These are phyloP conservation scores for Globisporangium viniferum DNA, from an alignment of 352 stramenopile genomes.

Conservation along the genomic window DNA sequence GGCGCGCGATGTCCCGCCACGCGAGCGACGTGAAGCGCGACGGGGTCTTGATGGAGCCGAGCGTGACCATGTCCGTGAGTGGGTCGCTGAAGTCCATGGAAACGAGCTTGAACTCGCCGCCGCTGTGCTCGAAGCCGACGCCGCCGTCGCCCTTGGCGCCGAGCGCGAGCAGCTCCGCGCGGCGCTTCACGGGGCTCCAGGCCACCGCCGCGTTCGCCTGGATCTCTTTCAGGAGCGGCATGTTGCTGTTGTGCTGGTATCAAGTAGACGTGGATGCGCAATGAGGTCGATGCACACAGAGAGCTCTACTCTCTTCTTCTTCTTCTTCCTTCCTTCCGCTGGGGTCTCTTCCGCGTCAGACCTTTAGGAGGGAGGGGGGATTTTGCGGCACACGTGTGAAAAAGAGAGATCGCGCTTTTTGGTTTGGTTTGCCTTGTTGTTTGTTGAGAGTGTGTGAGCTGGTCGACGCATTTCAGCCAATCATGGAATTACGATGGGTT, in stretches of 20 bases:
- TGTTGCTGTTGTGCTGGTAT: constrained; percentile 19
- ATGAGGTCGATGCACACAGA: not conserved
- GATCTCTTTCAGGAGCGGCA: constrained; percentile 91
- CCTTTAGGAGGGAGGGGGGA: constrained; percentile 10
- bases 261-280: not conserved
- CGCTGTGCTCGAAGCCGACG: constrained; percentile 96
- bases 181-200: constrained; percentile 82
- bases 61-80: constrained; percentile 59
- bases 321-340: not conserved
- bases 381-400: constrained; percentile 4
- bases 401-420: constrained; percentile 5
- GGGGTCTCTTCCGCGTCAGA: not conserved
- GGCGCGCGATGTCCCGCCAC: constrained; percentile 88
- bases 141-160: constrained; percentile 94
- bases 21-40: constrained; percentile 93
- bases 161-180: constrained; percentile 78
- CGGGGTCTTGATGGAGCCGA: constrained; percentile 88
- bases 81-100: constrained; percentile 88
- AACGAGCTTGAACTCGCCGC: constrained; percentile 96
- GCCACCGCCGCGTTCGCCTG: constrained; percentile 86
- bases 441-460: not conserved
- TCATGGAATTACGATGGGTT: not conserved
- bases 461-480: constrained; percentile 6
- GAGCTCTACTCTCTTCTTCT: not conserved
- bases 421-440: not conserved